Conservation (phyloP, 202 grass and related monocot species). For the Panicum virgatum region DNA sequence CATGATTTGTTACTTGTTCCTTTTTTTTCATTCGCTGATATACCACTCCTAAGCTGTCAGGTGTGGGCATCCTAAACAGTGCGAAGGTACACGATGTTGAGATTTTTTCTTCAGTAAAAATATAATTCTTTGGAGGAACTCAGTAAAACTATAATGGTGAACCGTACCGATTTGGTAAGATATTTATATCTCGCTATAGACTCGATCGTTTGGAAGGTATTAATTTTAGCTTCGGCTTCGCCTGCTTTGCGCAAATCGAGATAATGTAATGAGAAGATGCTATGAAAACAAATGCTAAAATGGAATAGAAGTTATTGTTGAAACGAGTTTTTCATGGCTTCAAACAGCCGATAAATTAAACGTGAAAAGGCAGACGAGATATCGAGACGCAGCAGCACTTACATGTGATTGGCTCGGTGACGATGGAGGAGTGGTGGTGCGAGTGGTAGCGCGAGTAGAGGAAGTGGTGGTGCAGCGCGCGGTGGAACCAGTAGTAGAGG, state of each 20-base stretch:
- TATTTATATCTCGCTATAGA: not conserved
- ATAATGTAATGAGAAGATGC: too few relatives aligned
- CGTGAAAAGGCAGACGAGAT: too few relatives aligned
- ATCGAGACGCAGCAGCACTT: not conserved
- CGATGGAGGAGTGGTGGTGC: constrained; percentile 93
- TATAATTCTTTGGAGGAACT: not conserved
- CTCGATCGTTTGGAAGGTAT: too few relatives aligned
- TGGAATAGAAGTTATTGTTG: too few relatives aligned
- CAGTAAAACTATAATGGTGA: not conserved
- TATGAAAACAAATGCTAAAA: too few relatives aligned
- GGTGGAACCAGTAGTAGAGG: constrained; percentile 99
- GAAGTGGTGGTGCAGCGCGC: constrained; percentile 95
- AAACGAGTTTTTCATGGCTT: too few relatives aligned
- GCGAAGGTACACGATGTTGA: not conserved
- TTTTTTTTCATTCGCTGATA: not conserved
- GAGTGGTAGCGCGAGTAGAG: constrained; percentile 96
- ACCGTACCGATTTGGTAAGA: not conserved
- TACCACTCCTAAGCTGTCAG: not conserved
- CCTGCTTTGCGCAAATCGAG: too few relatives aligned
- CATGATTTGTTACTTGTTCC: not conserved
- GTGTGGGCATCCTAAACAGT: not conserved
- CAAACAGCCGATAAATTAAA: too few relatives aligned
- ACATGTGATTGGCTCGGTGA: constrained; percentile 96
- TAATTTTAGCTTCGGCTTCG: too few relatives aligned
- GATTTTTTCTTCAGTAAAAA: not conserved